These are phyloP conservation scores for Wickerhamiella nectarea DNA, from an alignment of 805 yeast species.

Conservation along the genomic window DNA sequence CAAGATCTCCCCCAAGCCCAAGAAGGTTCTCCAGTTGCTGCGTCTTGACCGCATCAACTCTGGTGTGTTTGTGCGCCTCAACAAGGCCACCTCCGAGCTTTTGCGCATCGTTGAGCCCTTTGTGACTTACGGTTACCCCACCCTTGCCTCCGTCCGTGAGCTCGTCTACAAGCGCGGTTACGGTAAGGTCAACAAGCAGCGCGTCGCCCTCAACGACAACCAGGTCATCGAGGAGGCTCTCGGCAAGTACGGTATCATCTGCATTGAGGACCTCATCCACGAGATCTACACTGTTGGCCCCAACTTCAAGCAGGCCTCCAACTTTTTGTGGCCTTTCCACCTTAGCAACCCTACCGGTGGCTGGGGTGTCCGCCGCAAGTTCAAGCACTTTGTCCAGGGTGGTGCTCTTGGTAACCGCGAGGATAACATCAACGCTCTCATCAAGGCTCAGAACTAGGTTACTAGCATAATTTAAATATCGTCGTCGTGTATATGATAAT, in stretches of 20 bases:
- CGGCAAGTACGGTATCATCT: slow-evolving; percentile 86
- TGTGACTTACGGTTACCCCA: slow-evolving; percentile 97
- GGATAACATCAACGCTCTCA: slow-evolving; percentile 85
- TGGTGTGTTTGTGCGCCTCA: slow-evolving; percentile 87
- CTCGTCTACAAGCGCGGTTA: slow-evolving; percentile 93
- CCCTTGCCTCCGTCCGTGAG: slow-evolving; percentile 79
- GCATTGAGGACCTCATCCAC: slow-evolving; percentile 89
- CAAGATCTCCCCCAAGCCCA: slow-evolving; percentile 98
- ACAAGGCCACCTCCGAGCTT: slow-evolving; percentile 90
- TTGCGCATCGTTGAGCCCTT: slow-evolving; percentile 90
- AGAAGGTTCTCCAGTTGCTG: slow-evolving; percentile 86
- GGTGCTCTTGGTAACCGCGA: slow-evolving; percentile 99
- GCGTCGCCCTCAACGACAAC: slow-evolving; percentile 82
- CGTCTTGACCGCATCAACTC: slow-evolving; percentile 89
- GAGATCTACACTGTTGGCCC: slow-evolving; percentile 95
- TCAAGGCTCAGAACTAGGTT: slow-evolving; percentile 80
- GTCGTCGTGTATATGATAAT: neutral
- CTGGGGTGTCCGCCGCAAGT: slow-evolving; percentile 94
- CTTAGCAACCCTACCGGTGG: slow-evolving; percentile 95
- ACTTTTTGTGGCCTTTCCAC: slow-evolving; percentile 97
- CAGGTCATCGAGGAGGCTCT: slow-evolving; percentile 73
- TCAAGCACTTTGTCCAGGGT: slow-evolving; percentile 94
- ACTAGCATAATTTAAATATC: slow-evolving; percentile 8
- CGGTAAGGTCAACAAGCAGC: slow-evolving; percentile 95
- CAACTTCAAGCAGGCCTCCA: slow-evolving; percentile 96